Conservation (phyloP, 768 basidiomycete species). For the Suillus subaureus region DNA sequence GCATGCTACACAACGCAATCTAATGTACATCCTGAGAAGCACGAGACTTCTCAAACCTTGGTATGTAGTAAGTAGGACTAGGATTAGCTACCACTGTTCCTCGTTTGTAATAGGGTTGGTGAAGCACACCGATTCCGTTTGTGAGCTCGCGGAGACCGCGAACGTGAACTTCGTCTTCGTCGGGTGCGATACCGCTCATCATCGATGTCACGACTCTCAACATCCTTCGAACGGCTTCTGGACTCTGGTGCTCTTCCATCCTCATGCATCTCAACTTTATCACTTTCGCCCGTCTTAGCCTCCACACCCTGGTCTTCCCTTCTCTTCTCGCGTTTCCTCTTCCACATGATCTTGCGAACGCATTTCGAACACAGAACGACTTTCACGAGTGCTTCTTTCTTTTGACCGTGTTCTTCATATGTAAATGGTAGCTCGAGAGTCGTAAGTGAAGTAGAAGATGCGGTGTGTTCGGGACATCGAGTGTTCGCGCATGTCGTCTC, state of each 20-base stretch:
- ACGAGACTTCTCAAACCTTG: not conserved
- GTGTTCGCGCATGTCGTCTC: conserved; percentile 90
- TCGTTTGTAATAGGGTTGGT: not conserved
- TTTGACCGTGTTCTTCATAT: conserved; percentile 77
- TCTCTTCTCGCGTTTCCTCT: conserved; percentile 66
- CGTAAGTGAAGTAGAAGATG: conserved; percentile 43
- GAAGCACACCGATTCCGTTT: not conserved
- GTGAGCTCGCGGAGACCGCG: conserved; percentile 29
- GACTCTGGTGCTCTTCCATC: not conserved
- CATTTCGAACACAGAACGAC: conserved; percentile 84
- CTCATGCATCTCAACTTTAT: not conserved
- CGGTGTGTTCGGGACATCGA: conserved; percentile 71
- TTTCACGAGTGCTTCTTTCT: conserved; percentile 86
- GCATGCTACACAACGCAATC: conserved; percentile 1
- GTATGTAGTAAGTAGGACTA: not conserved
- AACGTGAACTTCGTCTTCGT: conserved; percentile 26
- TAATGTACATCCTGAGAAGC: conserved; percentile 4
- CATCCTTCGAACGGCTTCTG: conserved; percentile 3
- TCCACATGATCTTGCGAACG: conserved; percentile 85
- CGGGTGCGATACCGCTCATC: not conserved
- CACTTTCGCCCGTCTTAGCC: conserved; percentile 4
- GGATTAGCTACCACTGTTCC: not conserved
- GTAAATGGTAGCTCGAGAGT: conserved; percentile 91
- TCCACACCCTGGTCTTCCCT: conserved; percentile 7
- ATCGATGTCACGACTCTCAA: not conserved